A percentile compares a stretch with the other conserved stretches of the same genome.
Evolutionary conservation across 495 filamentous ascomycete genomes (phyloP).

Genomic region (Penicillium psychrofluorescens): DNA sequence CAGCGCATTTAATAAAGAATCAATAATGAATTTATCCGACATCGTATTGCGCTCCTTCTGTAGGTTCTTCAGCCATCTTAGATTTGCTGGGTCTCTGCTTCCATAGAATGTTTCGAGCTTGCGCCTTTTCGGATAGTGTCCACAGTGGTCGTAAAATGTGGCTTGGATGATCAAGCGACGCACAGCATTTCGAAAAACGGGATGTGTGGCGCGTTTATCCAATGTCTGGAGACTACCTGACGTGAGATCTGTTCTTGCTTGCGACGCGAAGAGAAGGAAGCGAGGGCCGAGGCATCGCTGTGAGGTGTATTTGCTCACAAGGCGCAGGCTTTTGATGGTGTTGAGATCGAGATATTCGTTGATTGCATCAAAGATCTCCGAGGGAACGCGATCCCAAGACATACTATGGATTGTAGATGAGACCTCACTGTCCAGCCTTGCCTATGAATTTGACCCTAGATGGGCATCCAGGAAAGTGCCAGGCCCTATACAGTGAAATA

Average conservation of each 20-base stretch:
- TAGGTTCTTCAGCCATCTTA: neutral
- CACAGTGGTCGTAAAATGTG: neutral
- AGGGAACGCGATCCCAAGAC: neutral
- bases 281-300: neutral
- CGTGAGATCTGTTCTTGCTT: neutral
- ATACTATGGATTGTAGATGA: too few relatives aligned
- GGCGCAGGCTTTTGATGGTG: neutral
- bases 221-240: neutral
- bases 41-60: neutral
- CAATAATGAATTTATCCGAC: neutral
- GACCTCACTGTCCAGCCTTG: too few relatives aligned
- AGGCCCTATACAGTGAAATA: too few relatives aligned
- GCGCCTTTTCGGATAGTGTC: too few relatives aligned
- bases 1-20: neutral
- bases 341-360: neutral
- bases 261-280: neutral
- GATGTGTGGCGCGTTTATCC: neutral
- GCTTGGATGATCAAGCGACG: neutral
- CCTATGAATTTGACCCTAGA: too few relatives aligned
- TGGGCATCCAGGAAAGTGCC: too few relatives aligned
- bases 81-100: neutral
- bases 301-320: neutral
- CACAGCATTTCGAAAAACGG: neutral
- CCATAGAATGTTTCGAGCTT: neutral
- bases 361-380: neutral